Evolutionary conservation across 495 filamentous ascomycete species (phyloP).

Genomic region (Podospora comata): DNA sequence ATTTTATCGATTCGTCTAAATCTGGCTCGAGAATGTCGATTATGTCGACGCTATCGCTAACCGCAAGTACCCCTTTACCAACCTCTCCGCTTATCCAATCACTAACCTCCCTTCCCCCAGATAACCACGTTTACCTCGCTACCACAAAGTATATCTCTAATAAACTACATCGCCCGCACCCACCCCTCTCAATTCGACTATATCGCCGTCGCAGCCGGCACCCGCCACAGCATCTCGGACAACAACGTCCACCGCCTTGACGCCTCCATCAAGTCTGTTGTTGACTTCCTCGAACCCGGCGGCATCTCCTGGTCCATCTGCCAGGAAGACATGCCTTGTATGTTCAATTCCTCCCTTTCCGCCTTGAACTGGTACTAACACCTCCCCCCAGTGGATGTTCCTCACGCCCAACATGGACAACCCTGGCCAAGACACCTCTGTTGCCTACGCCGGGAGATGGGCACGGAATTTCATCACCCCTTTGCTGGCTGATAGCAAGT

Average conservation of each 20-base stretch:
- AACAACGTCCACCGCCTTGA: slow-evolving; percentile 58
- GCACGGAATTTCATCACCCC: slow-evolving; percentile 57
- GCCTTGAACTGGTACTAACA: too few relatives aligned
- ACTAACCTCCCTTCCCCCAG: slow-evolving; percentile 4
- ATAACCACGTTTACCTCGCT: slow-evolving; percentile 48
- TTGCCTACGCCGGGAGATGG: slow-evolving; percentile 60
- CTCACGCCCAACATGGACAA: slow-evolving; percentile 71
- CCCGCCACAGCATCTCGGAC: slow-evolving; percentile 63
- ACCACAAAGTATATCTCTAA: slow-evolving; percentile 60
- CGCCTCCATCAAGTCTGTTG: slow-evolving; percentile 63
- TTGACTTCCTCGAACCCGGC: slow-evolving; percentile 67
- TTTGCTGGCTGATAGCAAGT: slow-evolving; percentile 60
- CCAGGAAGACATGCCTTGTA: slow-evolving; percentile 62
- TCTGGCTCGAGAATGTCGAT: slow-evolving; percentile 75
- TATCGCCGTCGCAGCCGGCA: slow-evolving; percentile 56
- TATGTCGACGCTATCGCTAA: slow-evolving; percentile 33
- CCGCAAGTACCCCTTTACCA: background rate
- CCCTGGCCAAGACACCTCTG: slow-evolving; percentile 65
- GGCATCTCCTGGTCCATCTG: slow-evolving; percentile 67
- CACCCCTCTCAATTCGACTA: slow-evolving; percentile 61
- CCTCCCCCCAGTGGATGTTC: slow-evolving; percentile 59
- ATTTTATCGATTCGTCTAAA: slow-evolving; percentile 63
- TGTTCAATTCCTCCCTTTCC: too few relatives aligned
- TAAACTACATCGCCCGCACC: slow-evolving; percentile 55
- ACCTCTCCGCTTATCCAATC: background rate